Evolutionary conservation across 805 yeast genomes (phyloP).

Genomic region (Torulaspora franciscae): DNA sequence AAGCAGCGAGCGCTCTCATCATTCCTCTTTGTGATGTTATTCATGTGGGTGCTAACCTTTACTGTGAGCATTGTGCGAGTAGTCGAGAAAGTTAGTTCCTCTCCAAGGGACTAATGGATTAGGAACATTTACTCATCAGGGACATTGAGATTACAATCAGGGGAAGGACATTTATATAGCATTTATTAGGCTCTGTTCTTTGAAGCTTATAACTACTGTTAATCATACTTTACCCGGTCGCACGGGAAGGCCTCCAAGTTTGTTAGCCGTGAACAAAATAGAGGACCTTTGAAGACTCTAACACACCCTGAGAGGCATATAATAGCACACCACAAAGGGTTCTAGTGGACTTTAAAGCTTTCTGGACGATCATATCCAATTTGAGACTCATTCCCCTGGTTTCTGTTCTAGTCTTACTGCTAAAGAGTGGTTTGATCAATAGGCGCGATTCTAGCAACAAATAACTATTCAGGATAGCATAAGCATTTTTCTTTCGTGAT

Average conservation of each 20-base stretch:
- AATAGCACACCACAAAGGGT: neutral
- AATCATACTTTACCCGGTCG: conserved; percentile 2
- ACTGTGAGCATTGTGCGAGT: conserved; percentile 78
- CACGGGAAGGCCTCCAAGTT: neutral
- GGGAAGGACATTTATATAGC: neutral
- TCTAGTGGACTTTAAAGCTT: neutral
- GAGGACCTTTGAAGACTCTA: neutral
- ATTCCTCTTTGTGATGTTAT: conserved; percentile 67
- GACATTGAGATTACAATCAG: neutral
- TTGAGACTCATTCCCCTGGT: neutral
- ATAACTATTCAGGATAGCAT: neutral
- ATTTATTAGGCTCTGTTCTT: neutral
- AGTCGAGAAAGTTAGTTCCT: conserved; percentile 54
- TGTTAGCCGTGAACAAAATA: conserved; percentile 1
- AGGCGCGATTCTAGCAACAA: conserved; percentile 1
- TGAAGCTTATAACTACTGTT: neutral
- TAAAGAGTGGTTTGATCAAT: neutral
- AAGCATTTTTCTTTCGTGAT: neutral
- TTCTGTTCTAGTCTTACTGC: neutral
- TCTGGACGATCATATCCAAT: neutral
- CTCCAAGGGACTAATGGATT: conserved; percentile 16
- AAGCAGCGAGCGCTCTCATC: conserved; percentile 76
- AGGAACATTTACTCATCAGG: neutral
- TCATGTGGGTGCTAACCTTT: conserved; percentile 82
- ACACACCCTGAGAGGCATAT: neutral